A percentile compares a stretch with the other conserved stretches of the same genome.
These are phyloP conservation scores for Tetracladium marchalianum DNA, from an alignment of 495 filamentous ascomycete genomes.

Conservation along the genomic window DNA sequence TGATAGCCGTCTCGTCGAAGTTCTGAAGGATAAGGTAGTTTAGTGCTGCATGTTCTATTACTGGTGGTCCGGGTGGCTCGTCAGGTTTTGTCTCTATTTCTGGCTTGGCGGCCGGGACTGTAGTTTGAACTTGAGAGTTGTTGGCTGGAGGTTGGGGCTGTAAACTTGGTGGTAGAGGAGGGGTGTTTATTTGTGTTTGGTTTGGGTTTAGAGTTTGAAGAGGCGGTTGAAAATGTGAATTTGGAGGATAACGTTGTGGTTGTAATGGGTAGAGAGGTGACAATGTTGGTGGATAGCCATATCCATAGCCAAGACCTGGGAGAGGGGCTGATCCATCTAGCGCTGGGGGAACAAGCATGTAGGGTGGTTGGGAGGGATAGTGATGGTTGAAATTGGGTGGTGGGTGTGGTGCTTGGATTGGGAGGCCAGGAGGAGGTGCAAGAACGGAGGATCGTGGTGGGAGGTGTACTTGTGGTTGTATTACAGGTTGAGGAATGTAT, in stretches of 20 bases:
- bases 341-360: constrained; percentile 16
- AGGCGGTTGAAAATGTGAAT: not conserved
- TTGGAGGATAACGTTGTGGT: constrained; percentile 2
- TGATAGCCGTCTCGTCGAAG: constrained; percentile 42
- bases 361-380: constrained; percentile 8
- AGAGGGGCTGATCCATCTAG: constrained; percentile 20
- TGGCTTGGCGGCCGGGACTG: too few relatives aligned
- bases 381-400: not conserved
- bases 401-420: not conserved
- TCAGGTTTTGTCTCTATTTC: too few relatives aligned
- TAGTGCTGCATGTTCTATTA: constrained; percentile 11
- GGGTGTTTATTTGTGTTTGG: too few relatives aligned
- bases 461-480: constrained; percentile 3
- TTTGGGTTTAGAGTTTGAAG: not conserved
- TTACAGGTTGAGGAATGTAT: not conserved
- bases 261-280: constrained; percentile 5
- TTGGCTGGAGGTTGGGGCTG: constrained; percentile 4
- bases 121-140: not conserved
- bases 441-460: constrained; percentile 11
- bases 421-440: constrained; percentile 5
- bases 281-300: not conserved
- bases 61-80: constrained; percentile 10
- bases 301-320: constrained; percentile 15
- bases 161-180: constrained; percentile 8
- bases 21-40: constrained; percentile 47